phyloP scores from a whole-genome alignment of 306 rosid genomes.

The Cajanus cajan region DNA sequence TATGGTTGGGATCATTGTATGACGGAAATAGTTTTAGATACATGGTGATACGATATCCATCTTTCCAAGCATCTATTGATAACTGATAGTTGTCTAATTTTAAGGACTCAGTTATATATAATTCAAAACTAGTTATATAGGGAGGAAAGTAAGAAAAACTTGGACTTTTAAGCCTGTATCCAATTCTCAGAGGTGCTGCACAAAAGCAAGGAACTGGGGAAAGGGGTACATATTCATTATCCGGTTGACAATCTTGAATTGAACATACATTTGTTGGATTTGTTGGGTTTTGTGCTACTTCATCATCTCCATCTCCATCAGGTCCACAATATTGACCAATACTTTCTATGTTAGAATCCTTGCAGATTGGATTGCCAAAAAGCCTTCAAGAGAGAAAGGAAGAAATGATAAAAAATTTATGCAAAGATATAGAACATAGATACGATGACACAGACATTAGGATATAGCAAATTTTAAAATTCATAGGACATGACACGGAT shows the following conservation, averaged over 20 bases:
- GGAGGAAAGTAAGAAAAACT: constrained; percentile 82
- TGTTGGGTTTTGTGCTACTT: not conserved
- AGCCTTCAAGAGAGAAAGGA: constrained; percentile 51
- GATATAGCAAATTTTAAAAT: too few relatives aligned
- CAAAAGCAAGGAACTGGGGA: constrained; percentile 63
- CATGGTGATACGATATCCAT: constrained; percentile 73
- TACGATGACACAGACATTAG: too few relatives aligned
- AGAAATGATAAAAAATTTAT: constrained; percentile 2
- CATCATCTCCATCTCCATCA: constrained; percentile 24
- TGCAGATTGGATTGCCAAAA: constrained; percentile 81
- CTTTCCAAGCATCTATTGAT: constrained; percentile 55
- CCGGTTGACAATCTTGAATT: constrained; percentile 53
- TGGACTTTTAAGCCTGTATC: constrained; percentile 88
- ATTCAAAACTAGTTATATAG: constrained; percentile 20
- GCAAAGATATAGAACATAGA: not conserved
- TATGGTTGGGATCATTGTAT: not conserved
- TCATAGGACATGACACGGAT: too few relatives aligned
- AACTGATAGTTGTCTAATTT: constrained; percentile 49
- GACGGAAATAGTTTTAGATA: constrained; percentile 65
- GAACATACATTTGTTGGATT: constrained; percentile 38
- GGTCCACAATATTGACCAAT: constrained; percentile 51
- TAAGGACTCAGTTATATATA: constrained; percentile 50
- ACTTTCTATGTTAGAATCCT: constrained; percentile 38
- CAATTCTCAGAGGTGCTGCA: constrained; percentile 67
- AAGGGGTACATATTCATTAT: constrained; percentile 52